A percentile compares a stretch with the other conserved stretches of the same genome.
phyloP scores from a whole-genome alignment of 192 early-diverging fungal genomes.

The Entomortierella parvispora region DNA sequence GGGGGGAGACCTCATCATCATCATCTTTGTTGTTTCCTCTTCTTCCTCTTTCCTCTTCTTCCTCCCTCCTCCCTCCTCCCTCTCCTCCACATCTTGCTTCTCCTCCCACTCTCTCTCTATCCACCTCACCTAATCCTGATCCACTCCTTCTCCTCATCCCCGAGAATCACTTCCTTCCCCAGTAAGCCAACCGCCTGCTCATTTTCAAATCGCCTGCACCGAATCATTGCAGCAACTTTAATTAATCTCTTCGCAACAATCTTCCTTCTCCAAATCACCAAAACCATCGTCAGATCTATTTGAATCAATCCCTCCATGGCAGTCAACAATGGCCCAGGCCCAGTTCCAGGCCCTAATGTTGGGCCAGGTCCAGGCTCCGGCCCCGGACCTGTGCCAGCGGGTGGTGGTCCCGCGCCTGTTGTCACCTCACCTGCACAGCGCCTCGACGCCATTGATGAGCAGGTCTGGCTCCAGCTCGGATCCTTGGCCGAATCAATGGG shows the following conservation, averaged over 20 bases:
- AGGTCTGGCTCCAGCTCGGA: constrained; percentile 72
- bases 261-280: background rate
- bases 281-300: background rate
- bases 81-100: background rate
- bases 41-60: background rate
- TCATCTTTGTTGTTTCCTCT: background rate
- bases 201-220: too few relatives aligned
- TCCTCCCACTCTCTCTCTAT: background rate
- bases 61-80: background rate
- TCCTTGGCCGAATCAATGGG: constrained; percentile 58
- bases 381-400: constrained; percentile 1
- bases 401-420: constrained; percentile 5
- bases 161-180: too few relatives aligned
- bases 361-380: constrained; percentile 16
- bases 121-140: too few relatives aligned
- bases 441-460: constrained; percentile 65
- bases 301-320: constrained; percentile 10
- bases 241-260: too few relatives aligned
- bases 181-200: too few relatives aligned
- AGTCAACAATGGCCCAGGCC: constrained; percentile 22
- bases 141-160: too few relatives aligned
- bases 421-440: constrained; percentile 53
- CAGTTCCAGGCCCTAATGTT: constrained; percentile 20
- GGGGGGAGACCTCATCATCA: constrained; percentile 1
- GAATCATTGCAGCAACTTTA: too few relatives aligned